Conservation (phyloP, 2,329 filamentous ascomycete genomes). For the Aschersonia sp. region DNA sequence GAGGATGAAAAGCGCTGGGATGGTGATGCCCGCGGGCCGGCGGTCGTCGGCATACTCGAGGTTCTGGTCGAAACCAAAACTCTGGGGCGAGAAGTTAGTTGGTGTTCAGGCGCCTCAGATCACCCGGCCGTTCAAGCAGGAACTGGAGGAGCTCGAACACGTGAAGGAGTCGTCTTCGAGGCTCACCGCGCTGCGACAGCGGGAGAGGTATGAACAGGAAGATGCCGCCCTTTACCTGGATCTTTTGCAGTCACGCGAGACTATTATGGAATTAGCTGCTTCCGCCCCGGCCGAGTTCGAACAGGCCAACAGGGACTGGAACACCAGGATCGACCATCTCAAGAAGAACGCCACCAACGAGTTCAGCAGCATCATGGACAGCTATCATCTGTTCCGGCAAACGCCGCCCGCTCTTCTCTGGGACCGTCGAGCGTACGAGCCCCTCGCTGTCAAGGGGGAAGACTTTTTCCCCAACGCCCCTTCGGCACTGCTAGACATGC, state of each 20-base stretch:
- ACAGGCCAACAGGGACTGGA: constrained; percentile 18
- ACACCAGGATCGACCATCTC: constrained; percentile 15
- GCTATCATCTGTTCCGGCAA: constrained; percentile 34
- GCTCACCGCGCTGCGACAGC: constrained; percentile 14
- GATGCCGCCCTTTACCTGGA: constrained; percentile 12
- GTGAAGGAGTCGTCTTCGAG: constrained; percentile 6
- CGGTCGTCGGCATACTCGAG: constrained; percentile 16
- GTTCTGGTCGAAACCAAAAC: constrained; percentile 8
- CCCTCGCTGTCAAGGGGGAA: constrained; percentile 36
- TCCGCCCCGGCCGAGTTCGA: constrained; percentile 11
- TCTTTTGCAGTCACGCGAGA: constrained; percentile 19
- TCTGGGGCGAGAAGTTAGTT: constrained; percentile 13
- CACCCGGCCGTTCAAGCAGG: constrained; percentile 25
- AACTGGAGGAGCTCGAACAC: constrained; percentile 24
- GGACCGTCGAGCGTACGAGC: constrained; percentile 59
- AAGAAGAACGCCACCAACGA: constrained; percentile 19
- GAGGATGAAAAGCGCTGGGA: constrained; percentile 29
- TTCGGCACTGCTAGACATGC: constrained; percentile 49
- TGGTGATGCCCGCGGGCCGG: constrained; percentile 30
- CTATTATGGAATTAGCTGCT: constrained; percentile 8
- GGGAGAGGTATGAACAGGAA: constrained; percentile 10
- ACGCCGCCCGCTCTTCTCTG: constrained; percentile 41
- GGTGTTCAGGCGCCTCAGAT: constrained; percentile 14
- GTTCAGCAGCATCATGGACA: constrained; percentile 32
- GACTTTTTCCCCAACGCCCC: constrained; percentile 55